Base-by-base conservation (phyloP, 2,329 filamentous ascomycete genomes). In the Calonectria montana region DNA sequence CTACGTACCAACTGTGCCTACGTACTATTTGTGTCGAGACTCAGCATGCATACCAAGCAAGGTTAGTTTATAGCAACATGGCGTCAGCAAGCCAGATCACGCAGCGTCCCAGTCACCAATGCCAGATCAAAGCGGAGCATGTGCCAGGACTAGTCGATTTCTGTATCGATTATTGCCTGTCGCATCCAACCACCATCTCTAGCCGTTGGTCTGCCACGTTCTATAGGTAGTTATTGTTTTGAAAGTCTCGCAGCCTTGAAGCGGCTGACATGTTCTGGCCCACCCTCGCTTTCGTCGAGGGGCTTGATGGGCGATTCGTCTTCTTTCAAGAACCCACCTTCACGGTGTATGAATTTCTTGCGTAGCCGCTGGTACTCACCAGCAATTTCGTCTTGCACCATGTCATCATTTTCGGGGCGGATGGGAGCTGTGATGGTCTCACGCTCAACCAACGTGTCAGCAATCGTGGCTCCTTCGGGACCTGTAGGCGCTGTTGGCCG, bases 311-410 rank as follows among this genome's bases (percentile, higher is more conserved):
- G 89, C 65, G 90, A 87, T 71, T 94, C 91, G 71, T 94, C 91
- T 76, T 95, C 90, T 69, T 91, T 89, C 77, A 93, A 85, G 82
- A 98, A 97, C 3, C 95, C 95, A 64, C 95, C 95, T 77, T 97
- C 91, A 77, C 92, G 90, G 76, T 95, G 91, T 66, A 98, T 95
- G 83, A 97, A 92, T 78, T 90, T 91, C 81, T 96, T 97, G 23
- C 96, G 93, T 82, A 94, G 88, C 53, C 91, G 91, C 81, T 97
- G 93, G 82, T 97, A 97, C 80, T 97, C 94, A 43, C 91, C 90
- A 9, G 94, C 92, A 16, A 97, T 91, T 81, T 97, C 93, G 73
- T 94, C 91, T 65, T 93, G 89, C 63, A 96, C 87, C 35, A 96
- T 85, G n/a, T 78, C 75, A 23, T 91, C 87, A 6, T 98, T 92